These are phyloP conservation scores for Diaporthe destruens DNA, from an alignment of 2,329 filamentous ascomycete species.

Conservation along the genomic window DNA sequence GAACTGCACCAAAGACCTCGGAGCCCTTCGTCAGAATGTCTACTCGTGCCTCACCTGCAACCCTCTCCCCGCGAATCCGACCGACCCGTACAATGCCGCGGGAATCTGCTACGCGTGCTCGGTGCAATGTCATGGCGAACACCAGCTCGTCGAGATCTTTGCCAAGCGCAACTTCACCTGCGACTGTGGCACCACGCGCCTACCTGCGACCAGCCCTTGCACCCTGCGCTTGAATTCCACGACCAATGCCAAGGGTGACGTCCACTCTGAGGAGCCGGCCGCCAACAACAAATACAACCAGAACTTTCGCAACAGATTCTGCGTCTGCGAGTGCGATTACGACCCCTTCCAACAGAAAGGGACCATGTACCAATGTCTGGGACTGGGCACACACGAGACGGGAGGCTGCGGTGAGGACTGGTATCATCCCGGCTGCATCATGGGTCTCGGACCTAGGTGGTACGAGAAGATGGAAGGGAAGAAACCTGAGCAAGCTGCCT, in stretches of 20 bases:
- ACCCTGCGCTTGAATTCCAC: slow-evolving; percentile 77
- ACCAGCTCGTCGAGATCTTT: slow-evolving; percentile 95
- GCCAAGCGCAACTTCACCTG: slow-evolving; percentile 95
- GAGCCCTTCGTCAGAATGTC: slow-evolving; percentile 86
- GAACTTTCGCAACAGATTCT: slow-evolving; percentile 94
- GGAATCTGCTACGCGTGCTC: slow-evolving; percentile 98
- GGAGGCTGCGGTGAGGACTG: slow-evolving; percentile 97
- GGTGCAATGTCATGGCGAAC: slow-evolving; percentile 95
- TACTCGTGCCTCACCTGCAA: slow-evolving; percentile 97
- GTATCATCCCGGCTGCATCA: slow-evolving; percentile 94
- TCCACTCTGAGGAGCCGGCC: slow-evolving; percentile 80
- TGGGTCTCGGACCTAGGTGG: slow-evolving; percentile 83
- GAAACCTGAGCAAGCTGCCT: slow-evolving; percentile 46
- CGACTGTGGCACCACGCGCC: slow-evolving; percentile 91
- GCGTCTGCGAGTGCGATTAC: slow-evolving; percentile 89
- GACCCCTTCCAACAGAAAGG: slow-evolving; percentile 91
- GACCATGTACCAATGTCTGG: slow-evolving; percentile 98
- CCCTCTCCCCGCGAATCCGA: slow-evolving; percentile 74
- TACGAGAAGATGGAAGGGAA: slow-evolving; percentile 63
- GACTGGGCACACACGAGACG: slow-evolving; percentile 81
- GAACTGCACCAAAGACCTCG: slow-evolving; percentile 90
- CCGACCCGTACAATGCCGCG: slow-evolving; percentile 77
- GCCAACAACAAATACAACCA: slow-evolving; percentile 91
- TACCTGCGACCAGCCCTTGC: slow-evolving; percentile 79
- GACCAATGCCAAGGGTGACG: slow-evolving; percentile 81